phyloP scores from a whole-genome alignment of 73 alveolate species.

The Paramecium sonneborni region DNA sequence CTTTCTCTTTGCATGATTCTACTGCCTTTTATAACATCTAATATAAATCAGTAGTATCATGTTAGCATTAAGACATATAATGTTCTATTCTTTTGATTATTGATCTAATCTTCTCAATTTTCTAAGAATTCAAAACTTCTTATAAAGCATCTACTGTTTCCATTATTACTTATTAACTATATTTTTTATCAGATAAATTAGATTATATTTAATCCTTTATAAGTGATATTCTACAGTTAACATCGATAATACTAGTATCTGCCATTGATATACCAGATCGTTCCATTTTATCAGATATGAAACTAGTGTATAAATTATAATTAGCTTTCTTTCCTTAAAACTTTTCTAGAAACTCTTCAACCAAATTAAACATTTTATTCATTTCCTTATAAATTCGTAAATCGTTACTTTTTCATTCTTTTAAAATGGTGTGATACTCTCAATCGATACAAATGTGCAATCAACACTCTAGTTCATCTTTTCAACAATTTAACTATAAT shows the following conservation, averaged over 20 bases:
- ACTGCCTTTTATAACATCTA: slow-evolving; percentile 22
- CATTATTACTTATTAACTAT: slow-evolving; percentile 8
- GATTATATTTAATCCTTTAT: background rate
- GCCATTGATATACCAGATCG: slow-evolving; percentile 55
- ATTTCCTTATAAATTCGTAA: background rate
- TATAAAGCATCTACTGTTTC: slow-evolving; percentile 38
- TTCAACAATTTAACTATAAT: background rate
- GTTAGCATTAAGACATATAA: background rate
- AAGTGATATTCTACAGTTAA: background rate
- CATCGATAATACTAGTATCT: slow-evolving; percentile 50
- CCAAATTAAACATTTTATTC: slow-evolving; percentile 51
- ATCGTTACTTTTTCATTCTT: slow-evolving; percentile 32
- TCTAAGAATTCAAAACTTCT: background rate
- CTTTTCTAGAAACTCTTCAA: slow-evolving; percentile 44
- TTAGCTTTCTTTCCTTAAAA: no score
- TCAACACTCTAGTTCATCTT: slow-evolving; percentile 51
- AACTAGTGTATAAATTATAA: slow-evolving; percentile 44
- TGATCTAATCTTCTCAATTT: background rate
- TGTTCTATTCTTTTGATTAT: slow-evolving; percentile 17
- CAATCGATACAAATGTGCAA: slow-evolving; percentile 29
- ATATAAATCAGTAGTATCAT: slow-evolving; percentile 46
- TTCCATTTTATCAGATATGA: slow-evolving; percentile 19
- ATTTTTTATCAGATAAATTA: slow-evolving; percentile 30
- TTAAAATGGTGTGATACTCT: background rate
- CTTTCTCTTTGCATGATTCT: slow-evolving; percentile 33